Percentiles rank a stretch among this genome's conserved stretches.
phyloP scores from a whole-genome alignment of 176 grass and related monocot genomes.

The Zizania latifolia region DNA sequence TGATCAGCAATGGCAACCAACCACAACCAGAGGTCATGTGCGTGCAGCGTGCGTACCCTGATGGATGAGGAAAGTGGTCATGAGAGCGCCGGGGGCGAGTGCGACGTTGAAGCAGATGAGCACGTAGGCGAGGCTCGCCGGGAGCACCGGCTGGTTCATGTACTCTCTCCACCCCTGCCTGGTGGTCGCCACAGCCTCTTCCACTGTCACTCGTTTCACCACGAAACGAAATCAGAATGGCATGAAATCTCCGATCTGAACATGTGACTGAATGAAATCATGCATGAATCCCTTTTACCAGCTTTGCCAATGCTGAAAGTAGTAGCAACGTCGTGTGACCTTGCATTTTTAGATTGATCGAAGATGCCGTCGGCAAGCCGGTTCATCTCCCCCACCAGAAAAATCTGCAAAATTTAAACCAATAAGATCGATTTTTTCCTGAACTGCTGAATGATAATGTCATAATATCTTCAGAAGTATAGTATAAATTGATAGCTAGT shows the following conservation, averaged over 20 bases:
- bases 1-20: neutral
- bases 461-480: too few species aligned
- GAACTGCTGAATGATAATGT: neutral
- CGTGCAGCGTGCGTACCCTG: neutral
- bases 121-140: conserved; percentile 66
- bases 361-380: conserved; percentile 34
- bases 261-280: neutral
- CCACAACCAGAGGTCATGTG: neutral
- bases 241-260: neutral
- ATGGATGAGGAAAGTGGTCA: conserved; percentile 61
- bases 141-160: conserved; percentile 44
- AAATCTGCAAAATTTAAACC: conserved; percentile 25
- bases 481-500: neutral
- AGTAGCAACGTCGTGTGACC: neutral
- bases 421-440: neutral
- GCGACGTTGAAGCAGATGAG: conserved; percentile 61
- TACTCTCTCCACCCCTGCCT: conserved; percentile 48
- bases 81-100: conserved; percentile 51
- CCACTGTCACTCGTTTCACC: neutral
- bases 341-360: conserved; percentile 9
- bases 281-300: conserved; percentile 12
- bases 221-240: neutral
- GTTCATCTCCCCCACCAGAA: conserved; percentile 25
- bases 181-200: conserved; percentile 10
- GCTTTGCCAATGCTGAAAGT: neutral